Conservation (phyloP, 768 basidiomycete species). For the Infundibulicybe gibba region DNA sequence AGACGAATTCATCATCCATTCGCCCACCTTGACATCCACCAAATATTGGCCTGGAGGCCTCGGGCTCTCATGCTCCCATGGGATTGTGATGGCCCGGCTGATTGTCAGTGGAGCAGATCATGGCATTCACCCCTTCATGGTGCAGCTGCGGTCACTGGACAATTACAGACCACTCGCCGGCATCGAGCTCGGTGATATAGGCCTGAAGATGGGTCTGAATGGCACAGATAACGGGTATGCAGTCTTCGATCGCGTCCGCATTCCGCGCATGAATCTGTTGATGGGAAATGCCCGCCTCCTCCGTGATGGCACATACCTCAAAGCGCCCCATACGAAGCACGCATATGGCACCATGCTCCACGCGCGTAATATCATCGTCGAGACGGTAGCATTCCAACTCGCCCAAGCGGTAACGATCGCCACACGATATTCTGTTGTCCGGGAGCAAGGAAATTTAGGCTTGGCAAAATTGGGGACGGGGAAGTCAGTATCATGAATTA, state of each 20-base stretch:
- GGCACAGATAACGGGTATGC: constrained; percentile 21
- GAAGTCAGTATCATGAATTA: constrained; percentile 15
- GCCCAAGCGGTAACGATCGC: constrained; percentile 22
- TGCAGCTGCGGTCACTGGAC: constrained; percentile 18
- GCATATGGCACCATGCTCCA: constrained; percentile 19
- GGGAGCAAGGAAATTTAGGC: constrained; percentile 19
- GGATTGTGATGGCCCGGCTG: too few relatives aligned
- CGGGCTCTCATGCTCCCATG: constrained; percentile 18
- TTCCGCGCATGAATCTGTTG: constrained; percentile 18
- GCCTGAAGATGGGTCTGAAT: constrained; percentile 17
- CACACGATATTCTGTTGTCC: constrained; percentile 19
- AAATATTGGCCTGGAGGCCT: constrained; percentile 23
- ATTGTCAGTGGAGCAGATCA: constrained; percentile 13
- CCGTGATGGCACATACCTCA: constrained; percentile 14
- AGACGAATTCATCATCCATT: too few relatives aligned
- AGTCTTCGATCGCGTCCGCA: constrained; percentile 15
- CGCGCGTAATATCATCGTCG: constrained; percentile 9
- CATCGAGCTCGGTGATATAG: constrained; percentile 21
- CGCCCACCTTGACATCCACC: too few relatives aligned
- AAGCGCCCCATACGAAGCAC: constrained; percentile 9
- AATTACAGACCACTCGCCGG: constrained; percentile 16
- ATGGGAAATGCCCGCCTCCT: constrained; percentile 14
- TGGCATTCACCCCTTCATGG: constrained; percentile 20
- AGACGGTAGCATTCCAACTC: constrained; percentile 15
- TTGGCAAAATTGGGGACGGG: constrained; percentile 5